A percentile compares a stretch with the other conserved stretches of the same genome.
These are phyloP conservation scores for Trichoderma orchidacearum DNA, from an alignment of 495 filamentous ascomycete species.

Conservation along the genomic window DNA sequence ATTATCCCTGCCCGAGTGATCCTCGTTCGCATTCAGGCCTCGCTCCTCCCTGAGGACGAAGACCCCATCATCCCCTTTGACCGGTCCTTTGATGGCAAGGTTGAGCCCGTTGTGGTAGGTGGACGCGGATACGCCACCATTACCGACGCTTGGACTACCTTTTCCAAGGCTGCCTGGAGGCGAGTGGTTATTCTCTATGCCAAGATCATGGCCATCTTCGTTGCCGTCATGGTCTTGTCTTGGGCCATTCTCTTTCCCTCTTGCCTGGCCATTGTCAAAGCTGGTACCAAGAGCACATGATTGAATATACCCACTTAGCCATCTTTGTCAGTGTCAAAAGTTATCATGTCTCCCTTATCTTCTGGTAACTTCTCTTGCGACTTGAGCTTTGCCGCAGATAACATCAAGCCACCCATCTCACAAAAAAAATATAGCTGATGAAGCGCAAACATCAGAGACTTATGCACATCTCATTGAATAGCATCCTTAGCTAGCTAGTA, in stretches of 20 bases:
- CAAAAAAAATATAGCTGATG: too few species aligned
- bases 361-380: too few species aligned
- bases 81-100: slow-evolving; percentile 31
- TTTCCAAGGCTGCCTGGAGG: slow-evolving; percentile 49
- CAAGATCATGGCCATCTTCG: slow-evolving; percentile 37
- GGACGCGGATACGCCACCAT: slow-evolving; percentile 56
- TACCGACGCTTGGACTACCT: slow-evolving; percentile 56
- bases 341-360: too few species aligned
- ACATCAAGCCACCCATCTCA: too few species aligned
- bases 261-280: not conserved
- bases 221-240: slow-evolving; percentile 35
- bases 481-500: too few species aligned
- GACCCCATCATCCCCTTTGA: slow-evolving; percentile 38
- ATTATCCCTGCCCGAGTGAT: slow-evolving; percentile 27
- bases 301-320: too few species aligned
- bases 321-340: too few species aligned
- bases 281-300: not conserved
- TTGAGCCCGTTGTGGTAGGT: slow-evolving; percentile 45
- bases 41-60: slow-evolving; percentile 33
- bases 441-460: too few species aligned
- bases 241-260: slow-evolving; percentile 1
- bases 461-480: too few species aligned
- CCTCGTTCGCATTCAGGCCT: slow-evolving; percentile 34
- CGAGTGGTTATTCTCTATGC: slow-evolving; percentile 53
- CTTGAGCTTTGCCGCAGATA: too few species aligned